These are phyloP conservation scores for Stagonosporopsis cucurbitacearum DNA, from an alignment of 2,329 filamentous ascomycete species.

Conservation along the genomic window DNA sequence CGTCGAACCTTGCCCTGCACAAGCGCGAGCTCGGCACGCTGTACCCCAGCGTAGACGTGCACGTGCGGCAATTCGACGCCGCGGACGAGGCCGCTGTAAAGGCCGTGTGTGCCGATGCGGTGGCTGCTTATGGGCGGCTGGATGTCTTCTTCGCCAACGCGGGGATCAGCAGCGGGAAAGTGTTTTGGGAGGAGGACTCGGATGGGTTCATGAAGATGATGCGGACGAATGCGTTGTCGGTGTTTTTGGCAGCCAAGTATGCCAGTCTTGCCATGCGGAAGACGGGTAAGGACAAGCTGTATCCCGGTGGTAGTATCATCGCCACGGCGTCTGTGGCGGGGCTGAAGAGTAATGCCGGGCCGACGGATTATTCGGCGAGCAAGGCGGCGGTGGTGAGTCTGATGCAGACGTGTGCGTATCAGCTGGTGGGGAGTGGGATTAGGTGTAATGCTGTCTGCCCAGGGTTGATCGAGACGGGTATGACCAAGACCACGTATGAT, in stretches of 20 bases:
- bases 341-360: constrained; percentile 85
- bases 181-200: constrained; percentile 71
- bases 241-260: constrained; percentile 89
- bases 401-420: constrained; percentile 84
- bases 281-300: constrained; percentile 72
- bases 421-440: constrained; percentile 80
- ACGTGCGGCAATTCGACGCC: constrained; percentile 80
- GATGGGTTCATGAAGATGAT: constrained; percentile 82
- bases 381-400: constrained; percentile 91
- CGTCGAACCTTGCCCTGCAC: constrained; percentile 65
- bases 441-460: constrained; percentile 91
- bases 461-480: constrained; percentile 90
- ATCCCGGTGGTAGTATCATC: constrained; percentile 80
- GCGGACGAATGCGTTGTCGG: constrained; percentile 72
- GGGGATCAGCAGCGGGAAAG: constrained; percentile 68
- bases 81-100: constrained; percentile 77
- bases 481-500: constrained; percentile 75
- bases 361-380: constrained; percentile 85
- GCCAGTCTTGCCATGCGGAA: constrained; percentile 82
- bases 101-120: constrained; percentile 75
- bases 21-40: constrained; percentile 73
- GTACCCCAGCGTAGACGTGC: constrained; percentile 76
- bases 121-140: constrained; percentile 77
- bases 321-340: constrained; percentile 88
- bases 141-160: constrained; percentile 97